Conservation (phyloP, 2,329 filamentous ascomycete genomes). For the Botrytis fragariae region DNA sequence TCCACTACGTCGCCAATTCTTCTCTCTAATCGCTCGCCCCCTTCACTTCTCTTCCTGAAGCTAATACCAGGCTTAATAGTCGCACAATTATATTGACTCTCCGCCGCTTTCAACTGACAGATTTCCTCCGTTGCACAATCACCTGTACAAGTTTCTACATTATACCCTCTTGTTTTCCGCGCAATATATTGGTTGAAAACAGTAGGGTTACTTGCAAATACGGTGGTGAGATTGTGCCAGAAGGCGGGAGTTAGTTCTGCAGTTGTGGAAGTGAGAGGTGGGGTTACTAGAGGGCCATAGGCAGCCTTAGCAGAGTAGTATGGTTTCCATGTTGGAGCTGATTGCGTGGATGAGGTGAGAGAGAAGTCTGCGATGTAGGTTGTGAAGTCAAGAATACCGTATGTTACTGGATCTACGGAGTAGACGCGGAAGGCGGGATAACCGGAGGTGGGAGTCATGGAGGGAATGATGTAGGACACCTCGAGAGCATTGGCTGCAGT, state of each 20-base stretch:
- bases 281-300: constrained; percentile 39
- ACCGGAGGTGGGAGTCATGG: constrained; percentile 39
- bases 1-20: constrained; percentile 5
- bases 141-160: constrained; percentile 45
- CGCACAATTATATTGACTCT: constrained; percentile 48
- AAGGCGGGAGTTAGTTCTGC: constrained; percentile 54
- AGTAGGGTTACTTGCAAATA: constrained; percentile 45
- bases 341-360: constrained; percentile 29
- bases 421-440: constrained; percentile 39
- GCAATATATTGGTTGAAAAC: constrained; percentile 49
- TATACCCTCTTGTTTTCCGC: constrained; percentile 46
- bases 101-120: constrained; percentile 51
- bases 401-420: constrained; percentile 38
- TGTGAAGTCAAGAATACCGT: constrained; percentile 37
- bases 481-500: constrained; percentile 32
- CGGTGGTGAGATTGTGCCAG: constrained; percentile 56
- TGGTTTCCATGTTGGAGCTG: constrained; percentile 35
- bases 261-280: constrained; percentile 42
- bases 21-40: neutral
- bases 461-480: constrained; percentile 37
- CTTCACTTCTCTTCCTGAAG: constrained; percentile 22
- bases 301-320: constrained; percentile 37
- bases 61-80: constrained; percentile 23
- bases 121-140: constrained; percentile 48
- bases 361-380: constrained; percentile 36